phyloP scores from a whole-genome alignment of 192 early-diverging fungal genomes.

The Entrophospora sp. region DNA sequence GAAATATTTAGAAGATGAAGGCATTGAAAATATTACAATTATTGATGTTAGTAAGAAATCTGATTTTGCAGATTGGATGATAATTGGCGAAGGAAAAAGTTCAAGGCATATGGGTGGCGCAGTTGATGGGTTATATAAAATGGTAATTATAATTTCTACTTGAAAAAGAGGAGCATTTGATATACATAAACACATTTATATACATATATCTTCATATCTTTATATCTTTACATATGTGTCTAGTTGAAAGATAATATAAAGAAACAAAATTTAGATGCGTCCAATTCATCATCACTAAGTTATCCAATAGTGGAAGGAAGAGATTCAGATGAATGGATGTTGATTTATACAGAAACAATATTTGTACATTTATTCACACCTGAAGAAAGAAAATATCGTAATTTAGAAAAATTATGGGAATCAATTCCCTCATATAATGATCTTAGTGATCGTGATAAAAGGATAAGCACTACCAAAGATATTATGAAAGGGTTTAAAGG shows the following conservation, averaged over 20 bases:
- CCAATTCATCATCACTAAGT: not conserved
- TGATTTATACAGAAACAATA: slow-evolving; percentile 64
- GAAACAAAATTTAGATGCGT: slow-evolving; percentile 20
- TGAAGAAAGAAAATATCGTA: slow-evolving; percentile 54
- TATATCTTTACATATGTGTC: too few relatives aligned
- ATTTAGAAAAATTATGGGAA: slow-evolving; percentile 73
- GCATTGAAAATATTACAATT: slow-evolving; percentile 47
- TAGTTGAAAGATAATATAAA: slow-evolving; percentile 27
- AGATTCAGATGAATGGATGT: slow-evolving; percentile 67
- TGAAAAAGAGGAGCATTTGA: slow-evolving; percentile 24
- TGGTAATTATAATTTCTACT: slow-evolving; percentile 36
- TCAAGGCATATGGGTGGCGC: slow-evolving; percentile 57
- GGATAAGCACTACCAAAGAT: not conserved
- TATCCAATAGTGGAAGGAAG: slow-evolving; percentile 53
- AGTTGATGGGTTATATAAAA: slow-evolving; percentile 51
- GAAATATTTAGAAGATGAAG: slow-evolving; percentile 43
- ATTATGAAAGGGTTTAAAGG: not conserved
- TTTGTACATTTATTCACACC: slow-evolving; percentile 75
- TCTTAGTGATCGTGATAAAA: too few relatives aligned
- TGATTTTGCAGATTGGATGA: slow-evolving; percentile 74
- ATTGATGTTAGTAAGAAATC: slow-evolving; percentile 66
- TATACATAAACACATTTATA: not conserved
- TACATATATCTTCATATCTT: not conserved
- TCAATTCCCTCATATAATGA: slow-evolving; percentile 7
- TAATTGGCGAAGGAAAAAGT: slow-evolving; percentile 60